Evolutionary conservation across 805 yeast genomes (phyloP), one percentile per base, ranked within the genome.

Genomic region (Wickerhamiella azyma): DNA sequence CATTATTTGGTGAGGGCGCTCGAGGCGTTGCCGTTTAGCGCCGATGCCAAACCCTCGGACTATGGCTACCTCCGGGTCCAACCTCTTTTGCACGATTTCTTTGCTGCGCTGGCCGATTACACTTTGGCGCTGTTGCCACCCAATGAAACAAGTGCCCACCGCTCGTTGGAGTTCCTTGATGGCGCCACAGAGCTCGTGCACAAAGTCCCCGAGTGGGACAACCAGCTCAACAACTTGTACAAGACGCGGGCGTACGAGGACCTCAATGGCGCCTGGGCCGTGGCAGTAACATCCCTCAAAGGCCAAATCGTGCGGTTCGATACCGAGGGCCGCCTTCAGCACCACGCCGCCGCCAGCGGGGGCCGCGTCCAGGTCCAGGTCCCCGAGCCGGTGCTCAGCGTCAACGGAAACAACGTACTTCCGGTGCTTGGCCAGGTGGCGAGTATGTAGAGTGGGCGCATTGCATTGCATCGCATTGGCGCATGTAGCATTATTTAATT

Each of bases 1-100:
- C 54, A 57, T 6, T 75, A 77, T 55, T 64, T 73, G 41, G 58
- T 56, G 4, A 50, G 47, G 7, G 72, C 83, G 24, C 54, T 64
- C 17, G 59, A 60, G 9, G 69, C 71, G 49, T 62, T 85, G 52
- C 95, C 95, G 1, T 84, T 81, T 60, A 7, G 38, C 21, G 78
- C 79, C 52, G 85, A 84, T 51, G 86, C 82, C 54, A 68, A 71
- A 9, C 68, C 72, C 32, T 75, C 81, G 40, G 94, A 85, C 60
- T 85, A 85, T 57, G 76, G 88, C 4, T 85, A 76, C 59, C 63
- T 81, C 48, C 69, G 94, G 47, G 82, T 85, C 32, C 77, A 81
- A 55, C 74, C 81, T 6, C 63, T 67, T 48, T 71, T 83, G 50
- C 73, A 74, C 48, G 92, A 81, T 53, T 83, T 85, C 53, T 71